Conservation (phyloP, 805 yeast species). For the Wickerhamiella kurtzmanii region DNA sequence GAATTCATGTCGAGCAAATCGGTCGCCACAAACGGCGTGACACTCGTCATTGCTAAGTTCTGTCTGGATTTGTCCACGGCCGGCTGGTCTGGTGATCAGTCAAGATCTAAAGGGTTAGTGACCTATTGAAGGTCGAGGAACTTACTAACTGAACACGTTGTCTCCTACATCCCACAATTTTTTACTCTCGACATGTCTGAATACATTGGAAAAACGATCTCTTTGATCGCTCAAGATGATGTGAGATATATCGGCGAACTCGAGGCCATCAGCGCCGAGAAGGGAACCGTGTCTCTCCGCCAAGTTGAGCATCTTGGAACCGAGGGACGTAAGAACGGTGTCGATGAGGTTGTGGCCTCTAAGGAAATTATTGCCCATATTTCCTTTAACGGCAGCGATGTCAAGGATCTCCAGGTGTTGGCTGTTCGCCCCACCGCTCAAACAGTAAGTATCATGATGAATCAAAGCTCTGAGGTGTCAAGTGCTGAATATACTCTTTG, state of each 20-base stretch:
- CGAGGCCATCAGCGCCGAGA: slow-evolving; percentile 76
- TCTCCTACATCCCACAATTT: not conserved
- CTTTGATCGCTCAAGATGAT: slow-evolving; percentile 64
- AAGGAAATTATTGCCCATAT: slow-evolving; percentile 37
- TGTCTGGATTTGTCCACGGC: too few species aligned
- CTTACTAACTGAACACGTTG: not conserved
- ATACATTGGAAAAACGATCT: slow-evolving; percentile 80
- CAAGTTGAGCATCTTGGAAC: slow-evolving; percentile 79
- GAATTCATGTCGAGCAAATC: slow-evolving; percentile 63
- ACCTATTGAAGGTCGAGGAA: not conserved
- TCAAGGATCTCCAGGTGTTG: slow-evolving; percentile 73
- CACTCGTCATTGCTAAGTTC: slow-evolving; percentile 56
- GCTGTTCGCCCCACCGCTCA: slow-evolving; percentile 32
- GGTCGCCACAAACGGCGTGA: slow-evolving; percentile 75
- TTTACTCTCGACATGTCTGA: slow-evolving; percentile 51
- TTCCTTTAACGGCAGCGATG: slow-evolving; percentile 83
- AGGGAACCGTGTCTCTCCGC: slow-evolving; percentile 73
- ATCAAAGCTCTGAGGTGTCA: slow-evolving; percentile 19
- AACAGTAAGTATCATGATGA: slow-evolving; percentile 21
- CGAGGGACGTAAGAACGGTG: slow-evolving; percentile 69
- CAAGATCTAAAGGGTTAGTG: too few species aligned
- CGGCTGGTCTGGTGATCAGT: too few species aligned
- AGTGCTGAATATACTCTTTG: slow-evolving; percentile 22
- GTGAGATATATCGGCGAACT: slow-evolving; percentile 81
- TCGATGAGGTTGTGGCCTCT: slow-evolving; percentile 59